Base-by-base conservation (phyloP, 208 protist genomes). In the Jaenimonas drosophilae region DNA sequence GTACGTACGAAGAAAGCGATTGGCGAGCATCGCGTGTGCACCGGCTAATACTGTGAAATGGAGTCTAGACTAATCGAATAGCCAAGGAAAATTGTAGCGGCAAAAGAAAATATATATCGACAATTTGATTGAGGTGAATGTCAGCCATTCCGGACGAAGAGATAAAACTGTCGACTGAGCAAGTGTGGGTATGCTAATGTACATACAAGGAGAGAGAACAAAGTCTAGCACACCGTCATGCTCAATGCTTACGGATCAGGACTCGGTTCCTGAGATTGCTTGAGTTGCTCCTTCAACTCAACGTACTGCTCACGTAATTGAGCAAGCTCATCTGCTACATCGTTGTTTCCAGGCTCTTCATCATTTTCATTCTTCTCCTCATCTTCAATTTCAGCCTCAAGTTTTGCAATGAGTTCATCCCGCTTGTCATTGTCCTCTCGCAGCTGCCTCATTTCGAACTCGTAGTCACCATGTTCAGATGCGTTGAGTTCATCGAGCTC, bases 251-350 rank as follows among this genome's bases (percentile, higher is more conserved):
- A 6, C 25, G 34, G 33, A 43, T 21, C 27, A 20, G 36, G 19
- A 0, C 11, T 59, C 54, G 63, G 26, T 58, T 37, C 37, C 57
- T 70, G 7, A 63, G 39, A 11, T 1, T 37, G 47, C 40, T 82
- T 67, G 24, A 93, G 38, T 38, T 79, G 56, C 34, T 84, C 76
- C 39, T 76, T 76, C 44, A 93, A 60, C 25, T 23, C 44, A n/a
- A 77, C 64, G 39, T 93, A 88, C 52, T 93, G 75, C 27, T 79
- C 68, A 11, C 78, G 80, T 21, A 93, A 51, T 4, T 68, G 34
- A 6, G 50, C 61, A 17, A 93, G 34, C 38, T 72, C 70, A 38
- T 64, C 54, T 2, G 64, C 42, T 2, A 21, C 4, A 4, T 21
- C 38, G 23, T 3, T 19, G 5, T 45, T 26, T 3, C 20, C 26